These are phyloP conservation scores for Metschnikowia lochheadii DNA, from an alignment of 805 yeast genomes.

Conservation along the genomic window DNA sequence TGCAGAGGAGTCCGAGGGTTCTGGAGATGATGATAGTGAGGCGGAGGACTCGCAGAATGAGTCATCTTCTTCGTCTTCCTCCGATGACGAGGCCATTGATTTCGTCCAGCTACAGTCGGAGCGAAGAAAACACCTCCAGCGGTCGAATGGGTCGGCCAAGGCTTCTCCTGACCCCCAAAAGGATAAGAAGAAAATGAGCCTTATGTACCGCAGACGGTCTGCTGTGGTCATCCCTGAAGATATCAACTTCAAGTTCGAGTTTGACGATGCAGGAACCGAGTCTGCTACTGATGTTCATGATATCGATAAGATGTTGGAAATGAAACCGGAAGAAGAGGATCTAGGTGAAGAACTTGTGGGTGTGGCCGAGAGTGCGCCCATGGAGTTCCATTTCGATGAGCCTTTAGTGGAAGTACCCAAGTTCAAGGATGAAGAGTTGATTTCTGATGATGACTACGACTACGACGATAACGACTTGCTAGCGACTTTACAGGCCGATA, in stretches of 20 bases:
- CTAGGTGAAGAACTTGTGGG: slow-evolving; percentile 50
- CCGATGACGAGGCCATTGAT: slow-evolving; percentile 64
- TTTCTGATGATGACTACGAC: slow-evolving; percentile 65
- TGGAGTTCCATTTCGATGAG: slow-evolving; percentile 30
- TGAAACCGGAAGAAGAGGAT: slow-evolving; percentile 47
- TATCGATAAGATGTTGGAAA: slow-evolving; percentile 17
- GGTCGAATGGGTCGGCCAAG: slow-evolving; percentile 7
- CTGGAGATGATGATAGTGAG: slow-evolving; percentile 24
- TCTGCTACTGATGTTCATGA: slow-evolving; percentile 9
- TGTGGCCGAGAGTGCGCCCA: slow-evolving; percentile 7
- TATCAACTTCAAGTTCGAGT: slow-evolving; percentile 39
- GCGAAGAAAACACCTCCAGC: slow-evolving; percentile 28
- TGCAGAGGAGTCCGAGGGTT: slow-evolving; percentile 29
- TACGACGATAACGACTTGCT: slow-evolving; percentile 46
- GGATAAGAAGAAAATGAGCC: slow-evolving; percentile 10
- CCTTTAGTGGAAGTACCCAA: slow-evolving; percentile 47
- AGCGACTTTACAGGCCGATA: slow-evolving; percentile 46
- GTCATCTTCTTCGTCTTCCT: slow-evolving; percentile 35
- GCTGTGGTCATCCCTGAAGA: slow-evolving; percentile 42
- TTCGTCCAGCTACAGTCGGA: slow-evolving; percentile 69
- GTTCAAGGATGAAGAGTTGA: slow-evolving; percentile 43
- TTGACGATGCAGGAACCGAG: slow-evolving; percentile 27
- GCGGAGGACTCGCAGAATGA: slow-evolving; percentile 14
- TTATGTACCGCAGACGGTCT: slow-evolving; percentile 27
- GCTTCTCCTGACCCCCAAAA: slow-evolving; percentile 5